Evolutionary conservation across 495 filamentous ascomycete genomes (phyloP), one percentile per base, ranked within the genome.

Genomic region (Staphylotrichum longicolle): DNA sequence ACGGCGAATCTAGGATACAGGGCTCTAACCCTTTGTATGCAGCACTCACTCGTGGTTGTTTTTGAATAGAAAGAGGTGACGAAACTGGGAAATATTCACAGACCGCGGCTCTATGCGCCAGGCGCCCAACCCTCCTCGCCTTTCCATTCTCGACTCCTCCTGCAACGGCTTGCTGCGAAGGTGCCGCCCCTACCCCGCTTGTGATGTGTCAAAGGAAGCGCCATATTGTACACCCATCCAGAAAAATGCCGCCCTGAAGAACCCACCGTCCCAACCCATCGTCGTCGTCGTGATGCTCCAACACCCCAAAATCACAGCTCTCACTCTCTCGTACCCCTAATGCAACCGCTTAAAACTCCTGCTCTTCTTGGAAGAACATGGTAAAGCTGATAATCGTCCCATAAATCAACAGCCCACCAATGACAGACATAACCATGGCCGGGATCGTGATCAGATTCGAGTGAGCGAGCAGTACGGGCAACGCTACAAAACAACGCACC

Each of bases 351-450:
- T 71, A 83, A 54, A 83, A 98, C 66, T 96, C 94, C 64, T 93
- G 85, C 77, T 97, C 90, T 72, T 97, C 91, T 73, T 91, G 87
- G 82, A 99, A 99, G 78, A 98, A 98, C 91, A 95, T 91, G 44
- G 85, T 87, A 77, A 99, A 99, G 73, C 86, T 91, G 72, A 98
- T 94, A 71, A 99, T 96, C 12, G 94, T 99, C 40, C 91, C 91
- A 74, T 99, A 99, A 66, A 98, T 98, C 73, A 99, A 74, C 45
- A 96, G 75, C 47, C 94, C 94, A 27, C 94, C 94, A 54, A 94
- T 75, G 66, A 98, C 89, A 35, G 87, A 93, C 94, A 99, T 98
- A 72, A 89, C 77, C 90, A 96, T 96, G 37, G 94, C 94, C n/a
- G 89, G 83, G 45, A 87, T 71, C 55, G 82, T 67, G 65, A 99